Conservation (phyloP, 768 basidiomycete species). For the Psilocybe cyanescens region DNA sequence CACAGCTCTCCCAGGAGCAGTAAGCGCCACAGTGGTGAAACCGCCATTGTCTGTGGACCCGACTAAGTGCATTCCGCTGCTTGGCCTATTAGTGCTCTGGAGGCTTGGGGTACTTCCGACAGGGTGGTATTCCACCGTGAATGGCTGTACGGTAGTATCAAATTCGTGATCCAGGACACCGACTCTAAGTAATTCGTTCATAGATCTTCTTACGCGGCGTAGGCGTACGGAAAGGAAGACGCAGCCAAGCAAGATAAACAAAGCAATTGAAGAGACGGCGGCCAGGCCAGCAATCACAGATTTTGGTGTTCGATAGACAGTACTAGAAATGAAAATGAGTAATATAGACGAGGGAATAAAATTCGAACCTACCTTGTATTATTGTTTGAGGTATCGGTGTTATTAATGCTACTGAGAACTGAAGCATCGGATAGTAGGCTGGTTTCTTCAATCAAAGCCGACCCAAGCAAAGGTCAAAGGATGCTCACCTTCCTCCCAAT, state of each 20-base stretch:
- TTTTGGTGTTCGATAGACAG: neutral
- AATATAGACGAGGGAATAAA: neutral
- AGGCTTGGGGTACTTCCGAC: neutral
- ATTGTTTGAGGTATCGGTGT: neutral
- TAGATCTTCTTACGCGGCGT: neutral
- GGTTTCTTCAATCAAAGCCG: neutral
- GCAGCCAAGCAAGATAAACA: neutral
- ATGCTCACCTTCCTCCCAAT: conserved; percentile 21
- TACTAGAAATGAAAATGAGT: neutral
- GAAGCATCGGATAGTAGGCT: neutral
- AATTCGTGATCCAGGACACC: neutral
- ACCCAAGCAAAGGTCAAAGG: neutral
- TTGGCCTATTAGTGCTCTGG: neutral
- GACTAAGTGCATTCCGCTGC: neutral
- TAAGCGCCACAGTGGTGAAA: neutral
- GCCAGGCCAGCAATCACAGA: neutral
- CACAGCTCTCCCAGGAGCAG: neutral
- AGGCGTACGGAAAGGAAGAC: neutral
- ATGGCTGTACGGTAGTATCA: neutral
- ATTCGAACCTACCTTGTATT: neutral
- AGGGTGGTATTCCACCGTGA: neutral
- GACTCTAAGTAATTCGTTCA: neutral
- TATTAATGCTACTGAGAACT: neutral
- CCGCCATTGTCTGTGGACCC: neutral
- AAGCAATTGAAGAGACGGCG: neutral